Evolutionary conservation across 805 yeast genomes (phyloP).

Genomic region (Saturnispora kantuleensis): DNA sequence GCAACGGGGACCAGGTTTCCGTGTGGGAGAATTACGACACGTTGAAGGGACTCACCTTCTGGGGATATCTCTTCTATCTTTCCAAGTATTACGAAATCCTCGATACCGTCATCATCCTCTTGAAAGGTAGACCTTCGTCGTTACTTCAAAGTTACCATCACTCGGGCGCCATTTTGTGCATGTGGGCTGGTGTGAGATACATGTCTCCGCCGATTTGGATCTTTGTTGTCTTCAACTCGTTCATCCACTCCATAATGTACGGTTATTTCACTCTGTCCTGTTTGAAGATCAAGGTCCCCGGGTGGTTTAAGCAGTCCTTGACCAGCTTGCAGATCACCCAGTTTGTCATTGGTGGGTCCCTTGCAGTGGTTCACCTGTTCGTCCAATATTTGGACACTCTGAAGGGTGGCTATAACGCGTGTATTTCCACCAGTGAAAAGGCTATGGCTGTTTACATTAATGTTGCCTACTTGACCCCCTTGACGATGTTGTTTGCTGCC

Average conservation of each 20-base stretch:
- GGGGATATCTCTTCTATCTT: slow-evolving; percentile 58
- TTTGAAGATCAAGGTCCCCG: slow-evolving; percentile 48
- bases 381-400: slow-evolving; percentile 45
- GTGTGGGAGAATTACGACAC: slow-evolving; percentile 34
- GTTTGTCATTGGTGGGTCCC: slow-evolving; percentile 57
- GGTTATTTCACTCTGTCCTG: slow-evolving; percentile 55
- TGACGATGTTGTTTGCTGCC: slow-evolving; percentile 55
- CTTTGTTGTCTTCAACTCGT: slow-evolving; percentile 70
- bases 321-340: slow-evolving; percentile 63
- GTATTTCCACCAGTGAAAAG: slow-evolving; percentile 50
- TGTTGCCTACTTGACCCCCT: slow-evolving; percentile 56
- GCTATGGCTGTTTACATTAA: slow-evolving; percentile 54
- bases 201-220: slow-evolving; percentile 73
- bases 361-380: slow-evolving; percentile 57
- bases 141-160: slow-evolving; percentile 67
- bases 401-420: slow-evolving; percentile 33
- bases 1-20: slow-evolving; percentile 42
- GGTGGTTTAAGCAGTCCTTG: slow-evolving; percentile 43
- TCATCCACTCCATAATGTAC: slow-evolving; percentile 69
- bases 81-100: slow-evolving; percentile 65
- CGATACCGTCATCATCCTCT: slow-evolving; percentile 56
- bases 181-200: slow-evolving; percentile 71
- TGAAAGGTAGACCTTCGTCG: slow-evolving; percentile 59
- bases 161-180: slow-evolving; percentile 70
- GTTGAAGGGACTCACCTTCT: slow-evolving; percentile 39